Evolutionary conservation across 768 basidiomycete genomes (phyloP).

Genomic region (Russula emetica): DNA sequence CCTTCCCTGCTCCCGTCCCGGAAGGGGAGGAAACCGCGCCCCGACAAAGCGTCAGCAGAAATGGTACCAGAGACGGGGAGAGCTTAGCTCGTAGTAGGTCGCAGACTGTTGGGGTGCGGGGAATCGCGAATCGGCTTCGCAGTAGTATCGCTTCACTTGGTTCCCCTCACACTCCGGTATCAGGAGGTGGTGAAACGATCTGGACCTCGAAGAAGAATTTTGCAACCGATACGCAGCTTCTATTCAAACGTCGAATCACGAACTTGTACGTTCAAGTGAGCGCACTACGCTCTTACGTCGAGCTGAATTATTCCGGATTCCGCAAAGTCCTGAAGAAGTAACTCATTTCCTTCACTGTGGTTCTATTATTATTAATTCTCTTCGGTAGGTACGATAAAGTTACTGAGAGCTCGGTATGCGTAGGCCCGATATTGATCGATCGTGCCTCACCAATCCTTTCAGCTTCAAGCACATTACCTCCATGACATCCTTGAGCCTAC

Average conservation of each 20-base stretch:
- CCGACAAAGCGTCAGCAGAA: neutral
- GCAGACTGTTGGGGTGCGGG: slow-evolving; percentile 20
- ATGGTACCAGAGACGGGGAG: neutral
- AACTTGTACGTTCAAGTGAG: slow-evolving; percentile 72
- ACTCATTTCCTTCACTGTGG: slow-evolving; percentile 30
- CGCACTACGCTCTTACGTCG: slow-evolving; percentile 79
- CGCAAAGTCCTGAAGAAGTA: slow-evolving; percentile 95
- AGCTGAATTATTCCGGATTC: slow-evolving; percentile 90
- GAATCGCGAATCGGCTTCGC: slow-evolving; percentile 43
- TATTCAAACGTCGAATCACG: slow-evolving; percentile 88
- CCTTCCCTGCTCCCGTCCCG: slow-evolving; percentile 23
- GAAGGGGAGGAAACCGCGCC: slow-evolving; percentile 22
- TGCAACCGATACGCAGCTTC: slow-evolving; percentile 74
- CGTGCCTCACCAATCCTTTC: slow-evolving; percentile 6
- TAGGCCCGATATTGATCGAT: neutral
- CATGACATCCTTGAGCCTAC: slow-evolving; percentile 63
- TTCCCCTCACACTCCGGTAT: slow-evolving; percentile 43
- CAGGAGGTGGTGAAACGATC: slow-evolving; percentile 43
- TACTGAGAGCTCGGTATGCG: slow-evolving; percentile 57
- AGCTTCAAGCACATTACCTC: slow-evolving; percentile 78
- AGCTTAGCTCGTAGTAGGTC: slow-evolving; percentile 25
- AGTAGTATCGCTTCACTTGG: slow-evolving; percentile 44
- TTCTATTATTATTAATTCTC: slow-evolving; percentile 17
- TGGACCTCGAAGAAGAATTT: slow-evolving; percentile 81
- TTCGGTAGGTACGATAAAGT: slow-evolving; percentile 87